Base-by-base conservation (phyloP, 495 filamentous ascomycete species). In the Choiromyces venosus region DNA sequence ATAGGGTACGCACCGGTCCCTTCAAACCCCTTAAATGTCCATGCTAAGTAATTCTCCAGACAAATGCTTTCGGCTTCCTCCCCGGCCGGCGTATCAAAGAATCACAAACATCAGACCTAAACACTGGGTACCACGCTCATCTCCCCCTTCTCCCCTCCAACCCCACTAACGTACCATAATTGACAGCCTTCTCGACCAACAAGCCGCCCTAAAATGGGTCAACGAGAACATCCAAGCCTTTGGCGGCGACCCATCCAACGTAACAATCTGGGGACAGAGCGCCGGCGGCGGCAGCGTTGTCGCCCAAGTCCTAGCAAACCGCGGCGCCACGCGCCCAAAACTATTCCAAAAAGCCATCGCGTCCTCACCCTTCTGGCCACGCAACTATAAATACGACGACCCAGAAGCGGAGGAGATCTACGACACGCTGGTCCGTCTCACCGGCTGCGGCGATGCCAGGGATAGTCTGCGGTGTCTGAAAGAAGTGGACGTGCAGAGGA, bases 191-290 rank as follows among this genome's bases (percentile, higher is more conserved):
- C 83, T 86, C 46, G 91, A 93, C 74, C 90, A 93, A 79, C 84
- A 87, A 14, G 83, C 91, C 72, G 90, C 88, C 16, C 82, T 93
- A 21, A 80, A 89, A 67, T 93, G 91, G 91, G 87, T 93, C 19
- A 86, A 91, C 74, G 84, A 86, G 71, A 83, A 92, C 77, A 92
- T 93, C 73, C 83, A 85, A 72, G 83, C 86, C 0, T 93, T 93
- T 74, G 90, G 91, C 12, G 90, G 91, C 29, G 86, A 92, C 74
- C 84, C 87, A 1, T 73, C 81, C 8, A 82, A 85, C 44, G 88
- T 92, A 42, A 91, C 89, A 14, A 85, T 92, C 18, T 86, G 87
- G 76, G 91, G 90, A 25, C 86, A 90, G 73, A 90, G 88, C 9
- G 89, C 91, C 2, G 91, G 91, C 29, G 91, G 84, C 6, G 87